Evolutionary conservation across 2,329 filamentous ascomycete genomes (phyloP).

Genomic region (Apiospora kogelbergensis): DNA sequence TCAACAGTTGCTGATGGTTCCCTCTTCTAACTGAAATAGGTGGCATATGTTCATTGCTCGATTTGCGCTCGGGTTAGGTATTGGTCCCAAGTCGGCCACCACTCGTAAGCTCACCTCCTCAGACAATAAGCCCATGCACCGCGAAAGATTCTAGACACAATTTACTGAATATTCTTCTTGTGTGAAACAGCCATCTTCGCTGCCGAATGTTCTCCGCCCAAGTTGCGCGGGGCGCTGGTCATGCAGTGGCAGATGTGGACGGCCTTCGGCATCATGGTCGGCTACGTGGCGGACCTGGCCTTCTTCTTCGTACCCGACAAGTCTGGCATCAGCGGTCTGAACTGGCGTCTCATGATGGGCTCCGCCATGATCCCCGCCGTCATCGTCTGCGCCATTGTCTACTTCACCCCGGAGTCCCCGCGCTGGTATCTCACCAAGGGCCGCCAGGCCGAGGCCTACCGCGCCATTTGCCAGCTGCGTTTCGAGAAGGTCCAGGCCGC

Average conservation of each 20-base stretch:
- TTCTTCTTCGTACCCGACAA: slow-evolving; percentile 58
- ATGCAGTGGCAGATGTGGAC: slow-evolving; percentile 70
- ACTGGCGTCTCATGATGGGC: slow-evolving; percentile 71
- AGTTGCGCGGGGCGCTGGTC: slow-evolving; percentile 65
- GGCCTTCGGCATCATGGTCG: slow-evolving; percentile 55
- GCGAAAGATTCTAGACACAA: not conserved
- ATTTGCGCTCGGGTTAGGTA: slow-evolving; percentile 68
- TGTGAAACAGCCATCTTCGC: slow-evolving; percentile 58
- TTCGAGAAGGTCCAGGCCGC: slow-evolving; percentile 54
- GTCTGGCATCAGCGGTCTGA: slow-evolving; percentile 51
- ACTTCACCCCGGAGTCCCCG: slow-evolving; percentile 32
- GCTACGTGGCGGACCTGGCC: slow-evolving; percentile 60
- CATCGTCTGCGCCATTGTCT: slow-evolving; percentile 54
- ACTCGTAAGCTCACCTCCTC: slow-evolving; percentile 38
- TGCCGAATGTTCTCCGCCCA: slow-evolving; percentile 65
- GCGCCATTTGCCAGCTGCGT: slow-evolving; percentile 46
- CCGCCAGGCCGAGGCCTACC: slow-evolving; percentile 46
- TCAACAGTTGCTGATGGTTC: not conserved
- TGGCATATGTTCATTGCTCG: slow-evolving; percentile 71
- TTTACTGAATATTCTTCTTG: not conserved
- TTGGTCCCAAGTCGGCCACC: slow-evolving; percentile 69
- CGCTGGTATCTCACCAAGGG: slow-evolving; percentile 45
- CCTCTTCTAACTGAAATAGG: slow-evolving; percentile 28
- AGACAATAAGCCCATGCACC: not conserved
- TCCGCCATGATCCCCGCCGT: slow-evolving; percentile 65